Percentiles rank a stretch among this genome's conserved stretches.
Evolutionary conservation across 2,329 filamentous ascomycete species (phyloP).

Genomic region (Leptographium wingfieldii): DNA sequence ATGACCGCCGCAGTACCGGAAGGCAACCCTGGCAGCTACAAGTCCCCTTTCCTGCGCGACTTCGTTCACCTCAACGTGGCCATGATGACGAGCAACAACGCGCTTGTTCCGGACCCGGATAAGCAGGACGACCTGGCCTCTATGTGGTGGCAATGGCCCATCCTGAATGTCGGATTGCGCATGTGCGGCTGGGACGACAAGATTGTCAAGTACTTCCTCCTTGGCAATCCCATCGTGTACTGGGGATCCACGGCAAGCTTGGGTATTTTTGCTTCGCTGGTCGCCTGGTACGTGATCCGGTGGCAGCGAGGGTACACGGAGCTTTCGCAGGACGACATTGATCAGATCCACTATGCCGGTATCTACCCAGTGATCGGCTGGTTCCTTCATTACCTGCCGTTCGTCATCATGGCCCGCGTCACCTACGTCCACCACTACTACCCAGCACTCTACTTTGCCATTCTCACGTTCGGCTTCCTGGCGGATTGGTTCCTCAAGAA

Average conservation of each 20-base stretch:
- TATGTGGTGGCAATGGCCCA: constrained; percentile 96
- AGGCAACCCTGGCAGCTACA: constrained; percentile 82
- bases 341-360: constrained; percentile 88
- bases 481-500: constrained; percentile 69
- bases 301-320: constrained; percentile 94
- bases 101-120: constrained; percentile 90
- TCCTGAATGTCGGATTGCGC: constrained; percentile 85
- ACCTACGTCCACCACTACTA: constrained; percentile 99
- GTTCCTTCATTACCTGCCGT: constrained; percentile 93
- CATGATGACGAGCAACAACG: constrained; percentile 99
- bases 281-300: constrained; percentile 76
- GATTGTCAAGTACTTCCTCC: constrained; percentile 94
- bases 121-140: constrained; percentile 98
- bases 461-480: constrained; percentile 78
- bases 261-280: constrained; percentile 55
- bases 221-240: constrained; percentile 93
- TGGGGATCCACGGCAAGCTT: constrained; percentile 82
- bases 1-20: constrained; percentile 53
- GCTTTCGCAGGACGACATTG: constrained; percentile 65
- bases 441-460: constrained; percentile 94
- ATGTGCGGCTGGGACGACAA: constrained; percentile 98
- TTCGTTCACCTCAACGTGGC: constrained; percentile 97
- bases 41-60: constrained; percentile 93
- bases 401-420: constrained; percentile 94
- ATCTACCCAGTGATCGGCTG: constrained; percentile 87